phyloP scores from a whole-genome alignment of 164 flowering plant genomes.

The Cinnamomum chago region DNA sequence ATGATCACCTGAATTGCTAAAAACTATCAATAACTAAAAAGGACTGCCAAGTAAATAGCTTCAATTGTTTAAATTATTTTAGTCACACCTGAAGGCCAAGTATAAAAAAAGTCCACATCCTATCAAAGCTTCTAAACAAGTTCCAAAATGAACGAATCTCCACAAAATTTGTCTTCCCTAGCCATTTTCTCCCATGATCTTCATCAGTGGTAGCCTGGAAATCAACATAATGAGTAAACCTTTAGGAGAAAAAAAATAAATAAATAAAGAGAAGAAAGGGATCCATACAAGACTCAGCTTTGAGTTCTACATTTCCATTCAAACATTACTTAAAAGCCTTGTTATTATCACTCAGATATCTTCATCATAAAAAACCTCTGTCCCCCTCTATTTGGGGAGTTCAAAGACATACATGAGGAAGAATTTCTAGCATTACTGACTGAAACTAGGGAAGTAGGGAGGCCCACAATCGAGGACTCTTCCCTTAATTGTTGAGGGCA shows the following conservation, averaged over 20 bases:
- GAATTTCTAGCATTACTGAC: too few relatives aligned
- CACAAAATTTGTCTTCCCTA: constrained; percentile 94
- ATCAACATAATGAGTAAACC: neutral
- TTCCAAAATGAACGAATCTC: constrained; percentile 94
- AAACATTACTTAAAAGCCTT: too few relatives aligned
- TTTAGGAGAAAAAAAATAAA: constrained; percentile 2
- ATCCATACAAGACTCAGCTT: too few relatives aligned
- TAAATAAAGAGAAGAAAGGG: neutral
- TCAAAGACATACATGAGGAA: too few relatives aligned
- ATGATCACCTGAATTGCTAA: constrained; percentile 61
- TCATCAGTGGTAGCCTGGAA: constrained; percentile 31
- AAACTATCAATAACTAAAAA: neutral
- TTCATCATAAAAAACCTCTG: too few relatives aligned
- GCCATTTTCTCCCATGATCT: constrained; percentile 45
- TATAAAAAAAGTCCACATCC: constrained; percentile 85
- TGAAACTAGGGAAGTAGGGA: too few relatives aligned
- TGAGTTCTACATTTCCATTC: too few relatives aligned
- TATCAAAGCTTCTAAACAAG: constrained; percentile 88
- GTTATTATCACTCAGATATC: too few relatives aligned
- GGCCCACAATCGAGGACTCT: too few relatives aligned
- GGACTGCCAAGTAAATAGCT: neutral
- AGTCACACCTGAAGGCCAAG: constrained; percentile 74
- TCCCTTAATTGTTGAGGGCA: too few relatives aligned
- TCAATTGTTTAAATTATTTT: constrained; percentile 1
- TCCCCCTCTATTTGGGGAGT: too few relatives aligned